Base-by-base conservation (phyloP, 306 rosid genomes). In the Gillenia trifoliata region DNA sequence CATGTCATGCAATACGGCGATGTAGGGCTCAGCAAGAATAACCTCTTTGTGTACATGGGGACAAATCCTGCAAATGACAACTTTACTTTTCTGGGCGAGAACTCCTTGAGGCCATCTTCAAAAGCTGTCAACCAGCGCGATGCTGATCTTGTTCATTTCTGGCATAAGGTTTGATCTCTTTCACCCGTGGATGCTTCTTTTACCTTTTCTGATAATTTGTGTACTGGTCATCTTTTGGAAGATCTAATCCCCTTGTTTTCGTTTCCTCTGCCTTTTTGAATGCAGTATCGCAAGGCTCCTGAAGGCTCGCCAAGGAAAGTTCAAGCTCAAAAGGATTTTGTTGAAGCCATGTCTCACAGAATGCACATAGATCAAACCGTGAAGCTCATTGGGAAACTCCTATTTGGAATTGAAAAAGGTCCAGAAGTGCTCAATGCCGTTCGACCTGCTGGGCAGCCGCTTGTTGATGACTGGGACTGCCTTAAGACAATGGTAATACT, bases 1-100 rank as follows among this genome's bases (percentile, higher is more conserved):
- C 99, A 92, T 75, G 99, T 95, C 84, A 92, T 95, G 98, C 96
- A 92, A 82, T 95, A 90, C 73, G 99, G 99, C 75, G 93, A 90
- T 64, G 26, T 82, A 43, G 79, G 34, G 66, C 72, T 92, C 28
- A 86, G 83, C 89, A 73, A 66, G 77, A 49, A 89, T 23, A 1
- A 45, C 77, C 86, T 95, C 28, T 82, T 81, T 70, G 4, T 50
- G 36, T 95, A 90, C 80, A 45, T 95, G 78, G 99, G 99, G 50
- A 87, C 99, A 68, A 79, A 95, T 82, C 99, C 99, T 74, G 98
- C 88, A 25, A 95, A 95, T 80, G 99, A 95, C 2, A 92, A 95
- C 85, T 80, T 8, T 50, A 88, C 93, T 77, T 90, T 79, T 66
- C 78, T 81, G 74, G 93, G 82, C n/a, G 83, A 86, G 45, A 95